These are phyloP conservation scores for Metahyphopichia silvanorum DNA, from an alignment of 805 yeast species.

Conservation along the genomic window DNA sequence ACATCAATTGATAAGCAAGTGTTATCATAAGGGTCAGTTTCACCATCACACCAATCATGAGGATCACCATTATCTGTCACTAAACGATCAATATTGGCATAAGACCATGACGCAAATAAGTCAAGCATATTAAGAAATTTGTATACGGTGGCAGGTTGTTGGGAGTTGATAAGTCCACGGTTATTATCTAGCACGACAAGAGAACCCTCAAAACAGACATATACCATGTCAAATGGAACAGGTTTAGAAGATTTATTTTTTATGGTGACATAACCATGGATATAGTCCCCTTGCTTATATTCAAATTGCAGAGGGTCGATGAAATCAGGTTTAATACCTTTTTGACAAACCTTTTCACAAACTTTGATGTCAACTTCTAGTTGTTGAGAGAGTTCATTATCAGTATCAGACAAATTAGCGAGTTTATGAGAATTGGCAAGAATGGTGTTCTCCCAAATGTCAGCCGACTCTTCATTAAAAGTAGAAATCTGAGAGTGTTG, in stretches of 20 bases:
- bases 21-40: slow-evolving; percentile 39
- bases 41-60: slow-evolving; percentile 45
- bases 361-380: slow-evolving; percentile 32
- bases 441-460: slow-evolving; percentile 39
- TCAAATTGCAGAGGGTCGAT: slow-evolving; percentile 31
- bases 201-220: slow-evolving; percentile 40
- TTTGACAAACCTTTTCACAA: slow-evolving; percentile 37
- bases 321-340: slow-evolving; percentile 33
- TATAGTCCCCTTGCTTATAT: slow-evolving; percentile 38
- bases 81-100: slow-evolving; percentile 39
- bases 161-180: slow-evolving; percentile 19
- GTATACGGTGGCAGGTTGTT: slow-evolving; percentile 24
- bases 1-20: slow-evolving; percentile 33
- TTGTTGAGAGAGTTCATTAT: slow-evolving; percentile 22
- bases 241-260: slow-evolving; percentile 26
- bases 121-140: slow-evolving; percentile 43
- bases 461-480: slow-evolving; percentile 22
- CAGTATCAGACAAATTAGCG: slow-evolving; percentile 29
- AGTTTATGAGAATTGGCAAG: slow-evolving; percentile 40
- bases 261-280: slow-evolving; percentile 43
- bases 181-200: slow-evolving; percentile 23
- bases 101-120: slow-evolving; percentile 43
- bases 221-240: slow-evolving; percentile 42
- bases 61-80: slow-evolving; percentile 39
- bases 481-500: slow-evolving; percentile 1